A percentile compares a stretch with the other conserved stretches of the same genome.
These are phyloP conservation scores for Biscogniauxia marginata DNA, from an alignment of 2,329 filamentous ascomycete genomes.

Conservation along the genomic window DNA sequence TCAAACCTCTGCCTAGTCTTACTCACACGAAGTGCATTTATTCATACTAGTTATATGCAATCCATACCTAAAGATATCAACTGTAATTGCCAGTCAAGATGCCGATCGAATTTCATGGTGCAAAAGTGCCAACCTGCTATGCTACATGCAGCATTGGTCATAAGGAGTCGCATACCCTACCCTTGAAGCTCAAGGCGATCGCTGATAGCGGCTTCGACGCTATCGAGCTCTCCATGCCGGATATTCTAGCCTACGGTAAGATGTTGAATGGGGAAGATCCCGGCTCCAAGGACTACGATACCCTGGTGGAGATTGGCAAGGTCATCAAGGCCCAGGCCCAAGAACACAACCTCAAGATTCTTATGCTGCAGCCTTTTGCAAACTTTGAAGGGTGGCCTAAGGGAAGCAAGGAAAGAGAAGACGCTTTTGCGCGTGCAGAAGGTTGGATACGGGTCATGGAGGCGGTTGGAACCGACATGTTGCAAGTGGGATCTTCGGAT, in stretches of 20 bases:
- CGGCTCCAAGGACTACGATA: constrained; percentile 56
- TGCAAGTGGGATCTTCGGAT: constrained; percentile 68
- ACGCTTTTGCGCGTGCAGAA: constrained; percentile 60
- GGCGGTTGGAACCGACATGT: constrained; percentile 65
- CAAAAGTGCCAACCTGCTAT: constrained; percentile 29
- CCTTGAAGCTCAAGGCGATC: constrained; percentile 61
- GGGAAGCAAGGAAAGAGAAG: constrained; percentile 54
- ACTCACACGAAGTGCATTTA: too few species aligned
- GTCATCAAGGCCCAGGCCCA: constrained; percentile 55
- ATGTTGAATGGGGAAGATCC: constrained; percentile 48
- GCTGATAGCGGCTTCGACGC: constrained; percentile 58
- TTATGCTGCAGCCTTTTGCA: constrained; percentile 74
- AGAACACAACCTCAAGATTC: constrained; percentile 54
- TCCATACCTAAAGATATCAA: background rate
- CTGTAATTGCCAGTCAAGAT: constrained; percentile 13
- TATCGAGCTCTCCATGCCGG: constrained; percentile 74
- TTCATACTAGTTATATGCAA: background rate
- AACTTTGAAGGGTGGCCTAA: constrained; percentile 75
- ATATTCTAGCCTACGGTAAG: constrained; percentile 63
- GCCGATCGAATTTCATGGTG: constrained; percentile 24
- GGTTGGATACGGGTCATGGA: constrained; percentile 74
- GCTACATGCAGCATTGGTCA: constrained; percentile 34
- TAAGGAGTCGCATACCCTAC: constrained; percentile 47
- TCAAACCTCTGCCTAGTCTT: too few species aligned
- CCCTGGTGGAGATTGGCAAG: constrained; percentile 52